Percentiles rank a stretch among this genome's conserved stretches.
phyloP scores from a whole-genome alignment of 1,284 basidiomycete species.

The Apiotrichum siamense region DNA sequence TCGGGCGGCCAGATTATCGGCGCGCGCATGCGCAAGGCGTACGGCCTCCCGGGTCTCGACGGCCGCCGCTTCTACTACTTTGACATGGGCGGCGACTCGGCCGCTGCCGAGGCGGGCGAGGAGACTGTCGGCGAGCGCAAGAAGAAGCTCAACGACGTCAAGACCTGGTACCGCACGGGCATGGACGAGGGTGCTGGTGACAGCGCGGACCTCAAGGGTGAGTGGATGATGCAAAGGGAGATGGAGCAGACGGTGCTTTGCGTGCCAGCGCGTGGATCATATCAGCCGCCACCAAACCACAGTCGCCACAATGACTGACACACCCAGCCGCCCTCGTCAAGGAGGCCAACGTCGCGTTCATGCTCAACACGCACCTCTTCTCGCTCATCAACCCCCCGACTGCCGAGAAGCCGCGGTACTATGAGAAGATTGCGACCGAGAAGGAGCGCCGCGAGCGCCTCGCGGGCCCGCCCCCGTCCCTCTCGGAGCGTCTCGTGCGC shows the following conservation, averaged over 20 bases:
- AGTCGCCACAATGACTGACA: background rate
- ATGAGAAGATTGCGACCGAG: constrained; percentile 16
- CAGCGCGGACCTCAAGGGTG: constrained; percentile 55
- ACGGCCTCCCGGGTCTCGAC: constrained; percentile 53
- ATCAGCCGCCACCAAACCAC: too few relatives aligned
- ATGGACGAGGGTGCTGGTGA: constrained; percentile 61
- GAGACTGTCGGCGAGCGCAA: constrained; percentile 34
- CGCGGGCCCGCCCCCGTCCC: background rate
- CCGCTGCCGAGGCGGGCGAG: constrained; percentile 50
- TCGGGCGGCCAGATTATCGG: constrained; percentile 73
- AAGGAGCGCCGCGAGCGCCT: constrained; percentile 5
- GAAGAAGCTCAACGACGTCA: constrained; percentile 59
- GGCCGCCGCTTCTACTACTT: constrained; percentile 71
- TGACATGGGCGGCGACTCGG: constrained; percentile 48
- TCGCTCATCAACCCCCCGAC: constrained; percentile 46
- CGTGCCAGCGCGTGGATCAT: background rate
- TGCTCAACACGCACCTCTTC: constrained; percentile 63
- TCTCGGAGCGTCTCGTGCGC: background rate
- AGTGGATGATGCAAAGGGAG: constrained; percentile 17
- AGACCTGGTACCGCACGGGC: constrained; percentile 67
- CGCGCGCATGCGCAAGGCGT: constrained; percentile 60
- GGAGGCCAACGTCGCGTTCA: constrained; percentile 65
- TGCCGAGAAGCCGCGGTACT: constrained; percentile 17
- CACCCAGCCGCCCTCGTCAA: constrained; percentile 50
- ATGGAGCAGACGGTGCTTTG: background rate